Base-by-base conservation (phyloP, 2,329 filamentous ascomycete species). In the Pseudogymnoascus sp. region DNA sequence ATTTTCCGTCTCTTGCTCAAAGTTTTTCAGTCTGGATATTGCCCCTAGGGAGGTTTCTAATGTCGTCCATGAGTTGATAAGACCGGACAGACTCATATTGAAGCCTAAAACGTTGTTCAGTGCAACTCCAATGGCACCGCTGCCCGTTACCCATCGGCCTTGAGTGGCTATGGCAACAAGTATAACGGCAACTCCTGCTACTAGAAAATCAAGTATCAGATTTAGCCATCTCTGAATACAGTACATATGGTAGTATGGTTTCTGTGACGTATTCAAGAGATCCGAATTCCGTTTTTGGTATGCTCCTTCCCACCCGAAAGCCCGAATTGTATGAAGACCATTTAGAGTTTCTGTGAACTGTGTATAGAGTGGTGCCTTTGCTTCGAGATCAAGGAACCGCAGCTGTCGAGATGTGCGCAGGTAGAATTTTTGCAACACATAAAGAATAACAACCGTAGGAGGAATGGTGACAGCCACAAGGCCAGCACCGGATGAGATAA, bases 351-450 rank as follows among this genome's bases (percentile, higher is more conserved):
- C 78, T 7, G 73, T 72, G 63, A 80, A 80, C 61, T 78, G 74
- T 0, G 78, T 77, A 67, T 77, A 80, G 1, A 80, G 69, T 3
- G 78, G 78, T 0, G 77, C 75, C 44, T 64, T 64, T 23, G 63
- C 63, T 67, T 80, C 78, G 21, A 80, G 70, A 40, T 80, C 78
- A 59, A 80, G 68, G 40, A 77, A 73, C 64, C 78, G 76, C 11
- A 80, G 66, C 65, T 80, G 78, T 3, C 78, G 76, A 2, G 77
- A 79, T 4, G 78, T 80, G 5, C 77, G 73, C 13, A 80, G 1
- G 78, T 69, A 80, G 61, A 77, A 70, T 44, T 75, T 76, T 64
- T 78, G 77, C 17, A 63, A 17, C 35, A 61, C 21, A 40, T 61
- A 63, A 31, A 63, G 50, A 17, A 61, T 31, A 35, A 57, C 50